Conservation (phyloP, 1,284 basidiomycete genomes). For the Cutaneotrichosporon mucoides region DNA sequence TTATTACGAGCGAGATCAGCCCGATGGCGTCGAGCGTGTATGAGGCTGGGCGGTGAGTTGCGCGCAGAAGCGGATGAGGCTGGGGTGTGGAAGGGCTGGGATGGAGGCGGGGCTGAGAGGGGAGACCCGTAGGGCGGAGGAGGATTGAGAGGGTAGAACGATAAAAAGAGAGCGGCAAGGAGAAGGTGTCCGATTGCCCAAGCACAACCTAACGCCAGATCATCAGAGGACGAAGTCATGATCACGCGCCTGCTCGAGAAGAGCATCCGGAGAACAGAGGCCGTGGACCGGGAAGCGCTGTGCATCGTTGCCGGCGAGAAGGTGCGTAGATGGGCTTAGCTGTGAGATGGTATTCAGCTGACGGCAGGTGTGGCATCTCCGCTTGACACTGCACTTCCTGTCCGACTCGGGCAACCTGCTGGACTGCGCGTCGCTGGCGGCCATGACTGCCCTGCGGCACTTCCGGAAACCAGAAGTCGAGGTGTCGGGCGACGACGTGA, state of each 20-base stretch:
- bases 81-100: too few species aligned
- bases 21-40: conserved; percentile 91
- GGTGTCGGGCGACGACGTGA: conserved; percentile 85
- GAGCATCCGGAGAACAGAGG: conserved; percentile 83
- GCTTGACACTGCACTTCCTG: conserved; percentile 82
- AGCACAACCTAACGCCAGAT: conserved; percentile 51
- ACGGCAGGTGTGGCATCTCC: conserved; percentile 83
- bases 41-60: conserved; percentile 54
- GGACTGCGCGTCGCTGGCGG: conserved; percentile 89
- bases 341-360: not conserved
- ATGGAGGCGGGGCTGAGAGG: too few species aligned
- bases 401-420: conserved; percentile 88
- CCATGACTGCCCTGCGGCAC: conserved; percentile 82
- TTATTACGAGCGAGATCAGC: conserved; percentile 85
- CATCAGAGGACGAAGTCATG: conserved; percentile 84
- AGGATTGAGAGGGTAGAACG: too few species aligned
- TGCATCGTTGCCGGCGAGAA: conserved; percentile 91
- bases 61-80: too few species aligned
- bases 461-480: conserved; percentile 90
- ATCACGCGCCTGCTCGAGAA: conserved; percentile 92
- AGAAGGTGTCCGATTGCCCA: conserved; percentile 59
- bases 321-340: conserved; percentile 52
- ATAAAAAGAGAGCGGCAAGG: too few species aligned
- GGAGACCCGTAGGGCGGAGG: too few species aligned
- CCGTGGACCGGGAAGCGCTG: conserved; percentile 88